Evolutionary conservation across 1,284 basidiomycete genomes (phyloP).

Genomic region (Caloboletus firmus): DNA sequence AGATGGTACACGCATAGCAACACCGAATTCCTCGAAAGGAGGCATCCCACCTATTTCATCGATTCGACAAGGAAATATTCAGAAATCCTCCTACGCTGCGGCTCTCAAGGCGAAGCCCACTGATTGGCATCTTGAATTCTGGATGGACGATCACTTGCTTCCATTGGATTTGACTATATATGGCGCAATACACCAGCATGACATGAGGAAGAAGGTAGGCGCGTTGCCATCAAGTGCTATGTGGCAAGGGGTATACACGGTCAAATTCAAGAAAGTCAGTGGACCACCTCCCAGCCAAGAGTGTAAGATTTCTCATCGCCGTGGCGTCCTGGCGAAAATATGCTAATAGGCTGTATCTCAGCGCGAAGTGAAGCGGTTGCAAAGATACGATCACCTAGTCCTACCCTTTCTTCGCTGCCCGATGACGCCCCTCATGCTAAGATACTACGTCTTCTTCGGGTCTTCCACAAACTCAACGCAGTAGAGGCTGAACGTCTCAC

Average conservation of each 20-base stretch:
- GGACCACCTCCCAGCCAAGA: slow-evolving; percentile 73
- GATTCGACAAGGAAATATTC: slow-evolving; percentile 44
- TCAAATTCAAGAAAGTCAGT: slow-evolving; percentile 90
- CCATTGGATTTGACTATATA: slow-evolving; percentile 92
- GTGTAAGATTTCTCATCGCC: slow-evolving; percentile 40
- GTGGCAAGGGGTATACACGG: slow-evolving; percentile 87
- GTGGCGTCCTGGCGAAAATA: slow-evolving; percentile 17
- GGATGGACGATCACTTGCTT: slow-evolving; percentile 82
- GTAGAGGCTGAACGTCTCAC: slow-evolving; percentile 58
- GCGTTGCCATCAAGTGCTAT: slow-evolving; percentile 67
- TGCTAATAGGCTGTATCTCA: slow-evolving; percentile 12
- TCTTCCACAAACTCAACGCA: slow-evolving; percentile 79
- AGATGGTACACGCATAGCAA: slow-evolving; percentile 90
- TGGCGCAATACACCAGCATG: slow-evolving; percentile 90
- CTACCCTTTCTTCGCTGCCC: slow-evolving; percentile 73
- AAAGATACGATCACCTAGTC: slow-evolving; percentile 61
- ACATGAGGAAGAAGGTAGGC: slow-evolving; percentile 68
- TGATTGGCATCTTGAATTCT: slow-evolving; percentile 97
- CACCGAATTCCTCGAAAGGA: slow-evolving; percentile 62
- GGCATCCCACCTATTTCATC: slow-evolving; percentile 38
- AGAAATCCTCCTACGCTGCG: slow-evolving; percentile 83
- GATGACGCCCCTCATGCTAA: slow-evolving; percentile 85
- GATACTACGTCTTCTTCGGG: slow-evolving; percentile 87
- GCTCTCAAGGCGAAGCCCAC: slow-evolving; percentile 89
- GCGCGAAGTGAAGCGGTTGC: slow-evolving; percentile 40